A percentile compares a stretch with the other conserved stretches of the same genome.
phyloP scores from a whole-genome alignment of 331 rosid species.

The Acacia concinna region DNA sequence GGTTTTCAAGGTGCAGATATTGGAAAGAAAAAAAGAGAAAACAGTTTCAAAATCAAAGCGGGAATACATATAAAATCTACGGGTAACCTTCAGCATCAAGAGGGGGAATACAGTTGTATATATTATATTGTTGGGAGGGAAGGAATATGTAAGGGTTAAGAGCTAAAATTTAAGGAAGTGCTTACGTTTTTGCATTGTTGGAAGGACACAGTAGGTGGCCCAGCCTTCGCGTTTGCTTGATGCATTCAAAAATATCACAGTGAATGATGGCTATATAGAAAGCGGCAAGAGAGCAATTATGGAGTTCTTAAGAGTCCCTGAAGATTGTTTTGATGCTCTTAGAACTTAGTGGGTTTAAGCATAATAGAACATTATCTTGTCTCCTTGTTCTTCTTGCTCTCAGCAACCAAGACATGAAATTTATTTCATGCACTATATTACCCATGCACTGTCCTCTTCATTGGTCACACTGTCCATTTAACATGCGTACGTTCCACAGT shows the following conservation, averaged over 20 bases:
- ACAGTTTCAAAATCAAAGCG: not conserved
- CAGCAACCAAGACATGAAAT: conserved; percentile 43
- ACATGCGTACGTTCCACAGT: conserved; percentile 4
- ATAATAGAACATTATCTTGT: conserved; percentile 34
- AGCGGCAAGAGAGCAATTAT: conserved; percentile 29
- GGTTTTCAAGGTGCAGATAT: not conserved
- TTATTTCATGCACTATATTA: conserved; percentile 25
- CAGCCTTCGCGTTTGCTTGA: conserved; percentile 16
- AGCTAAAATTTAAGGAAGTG: conserved; percentile 27
- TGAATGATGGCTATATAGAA: conserved; percentile 23
- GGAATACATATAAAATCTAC: not conserved
- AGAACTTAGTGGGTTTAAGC: conserved; percentile 43
- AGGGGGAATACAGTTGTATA: not conserved
- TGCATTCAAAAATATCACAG: not conserved
- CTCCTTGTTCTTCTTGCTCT: conserved; percentile 33
- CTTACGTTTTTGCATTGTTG: conserved; percentile 37
- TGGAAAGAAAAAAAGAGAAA: not conserved
- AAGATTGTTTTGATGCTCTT: conserved; percentile 41
- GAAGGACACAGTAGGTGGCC: conserved; percentile 40
- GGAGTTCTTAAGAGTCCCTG: conserved; percentile 16
- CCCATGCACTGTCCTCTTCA: conserved; percentile 31
- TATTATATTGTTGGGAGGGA: not conserved
- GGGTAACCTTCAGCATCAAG: conserved; percentile 11
- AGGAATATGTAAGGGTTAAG: conserved; percentile 12
- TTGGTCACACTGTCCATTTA: conserved; percentile 29